Percentiles rank a stretch among this genome's conserved stretches.
Conservation (phyloP, 345 rosid species). For the Euphorbia tirucalli region DNA sequence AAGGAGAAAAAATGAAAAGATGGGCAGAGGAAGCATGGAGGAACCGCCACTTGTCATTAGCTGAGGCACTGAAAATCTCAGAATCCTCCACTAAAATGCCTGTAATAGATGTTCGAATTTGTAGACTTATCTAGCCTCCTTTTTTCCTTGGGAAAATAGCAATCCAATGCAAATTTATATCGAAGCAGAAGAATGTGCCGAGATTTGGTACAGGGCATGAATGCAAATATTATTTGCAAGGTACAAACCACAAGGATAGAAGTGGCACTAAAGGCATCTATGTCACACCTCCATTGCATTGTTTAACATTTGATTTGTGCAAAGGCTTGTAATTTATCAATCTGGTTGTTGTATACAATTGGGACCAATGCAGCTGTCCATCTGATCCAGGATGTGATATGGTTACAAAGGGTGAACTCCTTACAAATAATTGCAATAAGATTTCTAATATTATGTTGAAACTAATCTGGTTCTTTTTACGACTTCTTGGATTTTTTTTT, state of each 20-base stretch:
- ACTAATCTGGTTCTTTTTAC: too few species aligned
- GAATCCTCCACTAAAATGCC: constrained; percentile 43
- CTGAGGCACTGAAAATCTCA: constrained; percentile 52
- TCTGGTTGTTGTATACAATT: background rate
- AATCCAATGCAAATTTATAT: background rate
- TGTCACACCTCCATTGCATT: background rate
- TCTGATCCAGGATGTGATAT: too few species aligned
- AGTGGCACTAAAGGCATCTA: background rate
- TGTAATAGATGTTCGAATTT: constrained; percentile 60
- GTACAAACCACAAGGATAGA: background rate
- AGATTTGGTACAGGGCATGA: background rate
- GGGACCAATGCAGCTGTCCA: too few species aligned
- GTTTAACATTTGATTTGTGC: background rate
- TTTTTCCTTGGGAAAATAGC: background rate
- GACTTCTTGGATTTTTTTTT: too few species aligned
- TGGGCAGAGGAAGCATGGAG: constrained; percentile 85
- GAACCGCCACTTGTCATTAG: constrained; percentile 55
- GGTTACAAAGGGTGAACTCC: too few species aligned
- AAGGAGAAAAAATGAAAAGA: constrained; percentile 80
- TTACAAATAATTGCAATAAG: too few species aligned
- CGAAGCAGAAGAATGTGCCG: background rate
- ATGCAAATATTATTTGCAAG: background rate
- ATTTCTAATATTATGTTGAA: too few species aligned
- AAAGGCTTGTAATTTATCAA: background rate
- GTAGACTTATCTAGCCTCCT: constrained; percentile 41